Conservation (phyloP, 108 stramenopile species). For the Skeletonema costatum region DNA sequence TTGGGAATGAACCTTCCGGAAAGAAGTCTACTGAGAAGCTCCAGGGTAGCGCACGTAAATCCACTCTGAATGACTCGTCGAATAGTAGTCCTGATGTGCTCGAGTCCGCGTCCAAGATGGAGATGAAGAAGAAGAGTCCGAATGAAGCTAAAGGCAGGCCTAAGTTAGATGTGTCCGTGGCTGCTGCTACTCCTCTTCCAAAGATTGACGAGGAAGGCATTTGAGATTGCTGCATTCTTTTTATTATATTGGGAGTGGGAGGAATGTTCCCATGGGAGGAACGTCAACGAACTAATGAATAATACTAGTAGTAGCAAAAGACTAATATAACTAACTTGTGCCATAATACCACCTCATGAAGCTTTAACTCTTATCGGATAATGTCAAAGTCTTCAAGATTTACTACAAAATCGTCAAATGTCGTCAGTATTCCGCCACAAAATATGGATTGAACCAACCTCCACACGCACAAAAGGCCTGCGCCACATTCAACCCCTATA, state of each 20-base stretch:
- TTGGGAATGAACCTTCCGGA: not conserved
- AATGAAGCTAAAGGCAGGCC: conserved; percentile 17
- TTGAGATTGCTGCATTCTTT: not conserved
- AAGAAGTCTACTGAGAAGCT: not conserved
- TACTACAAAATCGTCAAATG: too few species aligned
- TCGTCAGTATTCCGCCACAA: too few species aligned
- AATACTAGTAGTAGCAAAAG: too few species aligned
- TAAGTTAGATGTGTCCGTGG: conserved; percentile 29
- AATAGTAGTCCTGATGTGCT: not conserved
- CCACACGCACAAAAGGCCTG: too few species aligned
- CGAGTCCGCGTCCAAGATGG: not conserved
- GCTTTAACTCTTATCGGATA: too few species aligned
- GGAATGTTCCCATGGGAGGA: too few species aligned
- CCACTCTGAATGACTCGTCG: not conserved
- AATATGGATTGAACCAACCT: too few species aligned
- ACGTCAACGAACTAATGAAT: too few species aligned
- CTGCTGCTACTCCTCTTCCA: conserved; percentile 48
- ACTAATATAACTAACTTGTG: too few species aligned
- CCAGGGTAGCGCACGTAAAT: not conserved
- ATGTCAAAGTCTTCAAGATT: too few species aligned
- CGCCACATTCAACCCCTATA: too few species aligned
- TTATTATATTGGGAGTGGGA: not conserved
- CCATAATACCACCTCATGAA: too few species aligned
- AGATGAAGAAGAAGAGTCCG: not conserved
- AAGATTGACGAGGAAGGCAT: conserved; percentile 48